Conservation (phyloP, 2,329 filamentous ascomycete species). For the Fusarium coffeatum region DNA sequence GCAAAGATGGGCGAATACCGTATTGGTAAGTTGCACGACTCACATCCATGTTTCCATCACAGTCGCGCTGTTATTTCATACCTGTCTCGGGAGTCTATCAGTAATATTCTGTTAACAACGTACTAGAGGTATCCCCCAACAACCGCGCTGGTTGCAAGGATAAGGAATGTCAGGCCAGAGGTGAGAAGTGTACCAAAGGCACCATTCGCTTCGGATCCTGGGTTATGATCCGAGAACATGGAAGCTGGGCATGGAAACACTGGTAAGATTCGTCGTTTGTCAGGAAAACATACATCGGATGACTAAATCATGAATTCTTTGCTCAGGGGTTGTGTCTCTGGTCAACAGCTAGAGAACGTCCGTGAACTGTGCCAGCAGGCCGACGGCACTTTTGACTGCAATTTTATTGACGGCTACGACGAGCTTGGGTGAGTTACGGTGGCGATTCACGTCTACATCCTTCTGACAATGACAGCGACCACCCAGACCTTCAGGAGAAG, state of each 20-base stretch:
- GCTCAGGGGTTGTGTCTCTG: conserved; percentile 87
- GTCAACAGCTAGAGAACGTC: conserved; percentile 75
- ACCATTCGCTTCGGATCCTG: conserved; percentile 81
- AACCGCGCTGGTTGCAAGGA: conserved; percentile 81
- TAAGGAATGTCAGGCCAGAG: conserved; percentile 86
- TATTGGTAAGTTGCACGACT: conserved; percentile 55
- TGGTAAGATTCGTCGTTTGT: conserved; percentile 69
- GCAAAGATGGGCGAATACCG: conserved; percentile 60
- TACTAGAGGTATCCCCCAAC: conserved; percentile 75
- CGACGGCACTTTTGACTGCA: conserved; percentile 66
- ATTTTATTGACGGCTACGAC: conserved; percentile 83
- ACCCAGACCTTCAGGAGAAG: conserved; percentile 76
- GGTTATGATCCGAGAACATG: conserved; percentile 71
- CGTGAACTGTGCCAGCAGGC: conserved; percentile 64
- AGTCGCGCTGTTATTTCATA: conserved; percentile 5
- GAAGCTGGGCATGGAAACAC: conserved; percentile 82
- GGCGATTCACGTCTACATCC: background rate
- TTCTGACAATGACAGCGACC: conserved; percentile 50
- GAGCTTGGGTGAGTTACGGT: conserved; percentile 67
- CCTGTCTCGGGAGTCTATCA: background rate
- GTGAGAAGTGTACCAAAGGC: conserved; percentile 80
- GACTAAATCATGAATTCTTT: background rate
- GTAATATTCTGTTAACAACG: conserved; percentile 24
- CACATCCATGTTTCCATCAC: background rate
- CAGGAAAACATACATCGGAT: background rate